Evolutionary conservation across 371 early-diverging fungal genomes (phyloP), one percentile per base, ranked within the genome.

Genomic region (Mortierella sp.): DNA sequence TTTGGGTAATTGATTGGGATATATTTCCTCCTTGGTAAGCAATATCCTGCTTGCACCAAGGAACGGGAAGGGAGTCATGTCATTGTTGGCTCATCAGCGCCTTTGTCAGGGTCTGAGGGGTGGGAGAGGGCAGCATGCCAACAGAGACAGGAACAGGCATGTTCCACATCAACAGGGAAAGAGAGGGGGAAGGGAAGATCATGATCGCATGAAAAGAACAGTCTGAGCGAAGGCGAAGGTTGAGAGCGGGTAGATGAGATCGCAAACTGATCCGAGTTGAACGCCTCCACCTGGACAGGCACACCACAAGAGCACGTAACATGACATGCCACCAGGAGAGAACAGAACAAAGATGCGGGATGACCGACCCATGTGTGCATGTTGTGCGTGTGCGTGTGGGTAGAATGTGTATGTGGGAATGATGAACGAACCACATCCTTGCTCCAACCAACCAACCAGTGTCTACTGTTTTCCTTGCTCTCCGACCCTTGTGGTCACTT

Each of bases 11-110:
- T 58, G 48, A 47, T 47, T 34, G 48, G 45, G 31, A 55, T 57
- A 59, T 60, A 53, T 41, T 46, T 60, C 34, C 14, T 37, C 41
- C 46, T 51, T 60, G 53, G 61, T 60, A 59, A 50, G 60, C 50
- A 40, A 39, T 48, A 56, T 46, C 31, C 28, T 46, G 34, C 34
- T 34, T 31, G n/a, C 24, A 55, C 28, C 55, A 44, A 55, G 29
- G 28, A 34, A 34, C 34, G 55, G 55, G 34, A 54, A 9, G 27
- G 45, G 45, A 17, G 10, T 10, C 34, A 34, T 7, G 4, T 10
- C 34, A 34, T 34, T 34, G 34, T 34, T 10, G 34, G 34, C 34
- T 34, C 34, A 34, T 10, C 34, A 34, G 10, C 10, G 34, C 34
- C 34, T 10, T 34, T 7, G 34, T 34, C 34, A 34, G 34, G 34